phyloP scores from a whole-genome alignment of 2,329 filamentous ascomycete genomes.

The Calonectria multiphialidica region DNA sequence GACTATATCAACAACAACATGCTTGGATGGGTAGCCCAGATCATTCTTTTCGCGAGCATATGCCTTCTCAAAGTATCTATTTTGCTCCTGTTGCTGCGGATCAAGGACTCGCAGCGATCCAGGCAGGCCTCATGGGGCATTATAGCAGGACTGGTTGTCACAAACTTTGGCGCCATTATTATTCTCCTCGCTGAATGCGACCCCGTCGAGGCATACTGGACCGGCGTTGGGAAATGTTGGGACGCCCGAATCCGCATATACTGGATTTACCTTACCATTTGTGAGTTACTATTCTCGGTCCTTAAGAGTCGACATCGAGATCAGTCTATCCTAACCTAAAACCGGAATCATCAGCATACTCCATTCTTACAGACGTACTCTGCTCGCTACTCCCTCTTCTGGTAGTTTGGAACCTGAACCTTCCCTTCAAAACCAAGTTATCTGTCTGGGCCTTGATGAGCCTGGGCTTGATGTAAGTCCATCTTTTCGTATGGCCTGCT shows the following conservation, averaged over 20 bases:
- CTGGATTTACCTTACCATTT: slow-evolving; percentile 49
- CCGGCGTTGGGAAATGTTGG: slow-evolving; percentile 45
- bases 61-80: slow-evolving; percentile 57
- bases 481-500: not conserved
- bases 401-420: slow-evolving; percentile 49
- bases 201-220: slow-evolving; percentile 48
- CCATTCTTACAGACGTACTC: slow-evolving; percentile 33
- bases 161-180: slow-evolving; percentile 47
- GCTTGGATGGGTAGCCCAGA: slow-evolving; percentile 54
- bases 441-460: slow-evolving; percentile 49
- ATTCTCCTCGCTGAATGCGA: slow-evolving; percentile 49
- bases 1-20: slow-evolving; percentile 52
- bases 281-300: not conserved
- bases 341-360: slow-evolving; percentile 22
- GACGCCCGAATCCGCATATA: slow-evolving; percentile 48
- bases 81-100: slow-evolving; percentile 54
- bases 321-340: not conserved
- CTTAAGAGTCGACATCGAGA: not conserved
- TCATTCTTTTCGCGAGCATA: slow-evolving; percentile 54
- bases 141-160: slow-evolving; percentile 48
- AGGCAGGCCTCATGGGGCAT: slow-evolving; percentile 46
- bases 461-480: slow-evolving; percentile 40
- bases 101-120: slow-evolving; percentile 51
- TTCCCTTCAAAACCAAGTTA: slow-evolving; percentile 46
- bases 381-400: slow-evolving; percentile 45